Evolutionary conservation across 2,329 filamentous ascomycete species (phyloP).

Genomic region (Colletotrichum sp.): DNA sequence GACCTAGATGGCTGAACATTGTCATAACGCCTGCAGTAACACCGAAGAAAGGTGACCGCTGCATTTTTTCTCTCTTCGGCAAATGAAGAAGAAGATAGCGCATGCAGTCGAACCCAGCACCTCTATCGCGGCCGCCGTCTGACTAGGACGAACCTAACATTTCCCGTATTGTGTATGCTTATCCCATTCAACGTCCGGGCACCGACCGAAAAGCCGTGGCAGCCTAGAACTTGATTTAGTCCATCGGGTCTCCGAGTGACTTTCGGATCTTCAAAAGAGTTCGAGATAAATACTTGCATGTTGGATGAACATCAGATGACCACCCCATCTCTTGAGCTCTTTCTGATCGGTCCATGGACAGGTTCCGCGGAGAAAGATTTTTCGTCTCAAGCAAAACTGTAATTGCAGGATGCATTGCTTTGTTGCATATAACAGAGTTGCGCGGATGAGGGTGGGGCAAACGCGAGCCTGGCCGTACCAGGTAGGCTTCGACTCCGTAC

Average conservation of each 20-base stretch:
- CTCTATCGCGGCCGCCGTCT: rapidly evolving
- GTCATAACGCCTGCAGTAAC: not conserved
- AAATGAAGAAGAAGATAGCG: not conserved
- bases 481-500: not conserved
- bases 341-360: not conserved
- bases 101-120: not conserved
- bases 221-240: not conserved
- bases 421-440: not conserved
- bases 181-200: rapidly evolving
- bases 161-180: not conserved
- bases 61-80: not conserved
- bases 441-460: not conserved
- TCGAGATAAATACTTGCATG: not conserved
- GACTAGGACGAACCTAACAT: not conserved
- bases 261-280: not conserved
- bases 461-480: not conserved
- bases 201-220: not conserved
- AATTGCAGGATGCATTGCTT: not conserved
- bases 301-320: not conserved
- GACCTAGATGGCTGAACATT: rapidly evolving
- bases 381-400: not conserved
- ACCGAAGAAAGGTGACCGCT: not conserved
- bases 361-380: not conserved
- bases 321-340: not conserved
- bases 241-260: not conserved